Base-by-base conservation (phyloP, 2,329 filamentous ascomycete species). In the Alternaria angustiovoidea region DNA sequence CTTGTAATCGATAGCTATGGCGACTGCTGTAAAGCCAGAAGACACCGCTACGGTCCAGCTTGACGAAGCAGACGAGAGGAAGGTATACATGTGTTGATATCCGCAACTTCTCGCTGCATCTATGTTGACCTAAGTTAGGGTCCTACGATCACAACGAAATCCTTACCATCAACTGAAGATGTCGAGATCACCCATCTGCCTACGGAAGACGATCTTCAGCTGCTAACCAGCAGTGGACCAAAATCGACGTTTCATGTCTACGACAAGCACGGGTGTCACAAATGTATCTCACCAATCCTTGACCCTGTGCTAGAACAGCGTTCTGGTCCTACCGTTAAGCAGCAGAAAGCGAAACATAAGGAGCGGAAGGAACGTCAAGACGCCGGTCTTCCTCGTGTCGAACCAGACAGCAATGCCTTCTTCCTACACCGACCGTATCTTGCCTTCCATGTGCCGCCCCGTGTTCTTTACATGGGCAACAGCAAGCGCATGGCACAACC, bases 351-450 rank as follows among this genome's bases (percentile, higher is more conserved):
- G 9, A 54, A 62, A 24, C 64, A 57, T 6, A 47, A 54, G 16
- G 43, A 57, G n/a, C 49, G 47, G 14, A 63, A 62, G 48, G 32
- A 57, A 16, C 66, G 65, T 20, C 62, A 58, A 38, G 51, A 63
- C 24, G 47, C 57, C 1, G 52, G 54, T n/a, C 12, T 59, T 2
- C 51, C 54, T 14, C 20, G 38, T 9, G 26, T 61, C n/a, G 30
- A 52, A 38, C 38, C 57, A 9, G 54, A 63, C 14, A 32, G 55
- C 7, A 56, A 54, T 20, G 56, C 67, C 9, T 78, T 71, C 66
- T 78, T 69, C 57, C 51, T 78, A 7, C 71, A 77, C 59, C 61
- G 57, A 7, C 75, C 75, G 2, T 72, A 73, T 36, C 51, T 78
- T 4, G 66, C 66, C 18, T 77, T 78, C 55, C 68, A 73, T 38